These are phyloP conservation scores for Podospora appendiculata DNA, from an alignment of 495 filamentous ascomycete genomes.

Conservation along the genomic window DNA sequence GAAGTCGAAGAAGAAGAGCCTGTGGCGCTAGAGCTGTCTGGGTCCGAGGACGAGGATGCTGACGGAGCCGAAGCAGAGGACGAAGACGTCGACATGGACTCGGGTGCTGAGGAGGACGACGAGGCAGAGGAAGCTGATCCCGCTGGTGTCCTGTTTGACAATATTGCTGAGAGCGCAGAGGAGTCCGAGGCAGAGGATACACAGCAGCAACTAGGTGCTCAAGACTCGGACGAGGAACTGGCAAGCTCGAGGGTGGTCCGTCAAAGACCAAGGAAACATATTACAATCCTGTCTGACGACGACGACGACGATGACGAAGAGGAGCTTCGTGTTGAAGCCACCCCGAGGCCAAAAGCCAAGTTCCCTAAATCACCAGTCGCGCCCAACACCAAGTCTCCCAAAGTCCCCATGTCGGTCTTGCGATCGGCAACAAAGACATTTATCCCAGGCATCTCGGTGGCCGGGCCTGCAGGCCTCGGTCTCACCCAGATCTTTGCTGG, in stretches of 20 bases:
- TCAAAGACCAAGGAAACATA: conserved; percentile 34
- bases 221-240: conserved; percentile 35
- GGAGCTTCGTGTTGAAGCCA: conserved; percentile 43
- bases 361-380: conserved; percentile 29
- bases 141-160: conserved; percentile 22
- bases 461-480: conserved; percentile 55
- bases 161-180: conserved; percentile 32
- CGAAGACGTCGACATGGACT: conserved; percentile 25
- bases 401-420: conserved; percentile 43
- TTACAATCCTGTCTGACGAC: conserved; percentile 48
- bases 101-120: background rate
- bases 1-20: conserved; percentile 28
- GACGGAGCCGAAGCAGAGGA: conserved; percentile 31
- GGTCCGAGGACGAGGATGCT: conserved; percentile 27
- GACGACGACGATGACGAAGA: conserved; percentile 72
- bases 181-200: conserved; percentile 34
- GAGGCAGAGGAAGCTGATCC: conserved; percentile 4
- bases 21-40: conserved; percentile 35
- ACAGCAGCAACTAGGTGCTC: conserved; percentile 27
- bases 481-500: conserved; percentile 91
- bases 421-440: conserved; percentile 50
- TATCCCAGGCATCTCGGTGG: conserved; percentile 50
- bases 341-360: conserved; percentile 30
- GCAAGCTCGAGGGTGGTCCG: conserved; percentile 24
- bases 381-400: conserved; percentile 30